Evolutionary conservation across 768 basidiomycete species (phyloP).

Genomic region (Russula ochroleuca): DNA sequence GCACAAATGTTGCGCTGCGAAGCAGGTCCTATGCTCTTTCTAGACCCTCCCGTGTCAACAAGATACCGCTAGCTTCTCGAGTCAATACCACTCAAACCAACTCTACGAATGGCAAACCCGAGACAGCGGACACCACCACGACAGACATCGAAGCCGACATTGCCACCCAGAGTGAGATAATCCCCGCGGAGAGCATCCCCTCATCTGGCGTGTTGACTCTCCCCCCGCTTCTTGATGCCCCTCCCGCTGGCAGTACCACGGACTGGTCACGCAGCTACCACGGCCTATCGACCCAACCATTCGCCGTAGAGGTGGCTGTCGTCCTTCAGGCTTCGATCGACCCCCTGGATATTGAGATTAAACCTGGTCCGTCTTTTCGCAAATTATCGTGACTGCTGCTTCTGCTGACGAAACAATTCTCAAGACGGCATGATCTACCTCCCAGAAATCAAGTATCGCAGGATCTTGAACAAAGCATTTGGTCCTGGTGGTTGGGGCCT

Average conservation of each 20-base stretch:
- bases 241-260: slow-evolving; percentile 34
- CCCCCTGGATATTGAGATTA: slow-evolving; percentile 82
- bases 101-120: slow-evolving; percentile 28
- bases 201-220: slow-evolving; percentile 28
- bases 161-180: slow-evolving; percentile 19
- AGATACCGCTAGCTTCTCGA: slow-evolving; percentile 28
- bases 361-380: slow-evolving; percentile 70
- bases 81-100: slow-evolving; percentile 34
- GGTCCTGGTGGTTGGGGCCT: slow-evolving; percentile 97
- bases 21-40: slow-evolving; percentile 7
- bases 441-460: slow-evolving; percentile 94
- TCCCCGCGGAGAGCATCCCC: slow-evolving; percentile 26
- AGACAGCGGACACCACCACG: slow-evolving; percentile 29
- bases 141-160: slow-evolving; percentile 27
- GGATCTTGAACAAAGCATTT: slow-evolving; percentile 88
- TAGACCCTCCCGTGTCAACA: slow-evolving; percentile 20
- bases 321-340: slow-evolving; percentile 71
- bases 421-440: slow-evolving; percentile 91
- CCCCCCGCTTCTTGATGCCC: slow-evolving; percentile 24
- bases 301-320: slow-evolving; percentile 68
- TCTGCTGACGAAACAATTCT: background rate
- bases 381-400: background rate
- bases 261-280: slow-evolving; percentile 91
- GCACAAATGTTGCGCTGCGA: slow-evolving; percentile 15
- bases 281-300: slow-evolving; percentile 74